Percentiles rank a stretch among this genome's conserved stretches.
These are phyloP conservation scores for Lupinus albus DNA, from an alignment of 306 rosid species.

Conservation along the genomic window DNA sequence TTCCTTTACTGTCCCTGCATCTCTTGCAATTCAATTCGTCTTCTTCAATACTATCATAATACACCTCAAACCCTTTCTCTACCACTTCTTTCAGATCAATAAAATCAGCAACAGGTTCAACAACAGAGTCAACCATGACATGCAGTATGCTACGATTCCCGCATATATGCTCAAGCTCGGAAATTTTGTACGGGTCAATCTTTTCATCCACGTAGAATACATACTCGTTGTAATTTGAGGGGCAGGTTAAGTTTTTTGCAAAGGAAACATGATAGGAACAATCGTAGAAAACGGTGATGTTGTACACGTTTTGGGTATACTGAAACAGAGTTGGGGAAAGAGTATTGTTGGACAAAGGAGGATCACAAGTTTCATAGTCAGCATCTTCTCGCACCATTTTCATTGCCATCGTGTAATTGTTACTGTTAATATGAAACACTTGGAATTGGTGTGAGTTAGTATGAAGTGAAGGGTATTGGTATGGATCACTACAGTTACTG, in stretches of 20 bases:
- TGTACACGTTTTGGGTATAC: background rate
- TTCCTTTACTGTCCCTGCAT: background rate
- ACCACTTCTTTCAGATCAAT: fast-evolving
- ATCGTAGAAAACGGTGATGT: conserved; percentile 40
- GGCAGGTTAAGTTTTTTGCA: background rate
- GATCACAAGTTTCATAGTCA: background rate
- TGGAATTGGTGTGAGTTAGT: background rate
- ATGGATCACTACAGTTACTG: background rate
- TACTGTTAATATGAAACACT: background rate
- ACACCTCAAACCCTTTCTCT: background rate
- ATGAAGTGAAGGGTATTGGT: background rate
- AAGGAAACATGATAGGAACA: background rate
- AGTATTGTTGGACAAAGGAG: background rate
- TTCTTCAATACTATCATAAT: background rate
- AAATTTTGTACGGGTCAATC: background rate
- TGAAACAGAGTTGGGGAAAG: background rate
- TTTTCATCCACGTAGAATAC: background rate
- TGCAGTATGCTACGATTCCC: background rate
- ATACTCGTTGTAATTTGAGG: no score
- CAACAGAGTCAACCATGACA: background rate
- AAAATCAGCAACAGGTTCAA: fast-evolving
- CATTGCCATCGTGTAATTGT: background rate
- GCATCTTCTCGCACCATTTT: conserved; percentile 29
- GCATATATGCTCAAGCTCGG: fast-evolving
- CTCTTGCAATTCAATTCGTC: fast-evolving